Conservation (phyloP, 1,139 yeast species). For the Saccharomyces hybrid region DNA sequence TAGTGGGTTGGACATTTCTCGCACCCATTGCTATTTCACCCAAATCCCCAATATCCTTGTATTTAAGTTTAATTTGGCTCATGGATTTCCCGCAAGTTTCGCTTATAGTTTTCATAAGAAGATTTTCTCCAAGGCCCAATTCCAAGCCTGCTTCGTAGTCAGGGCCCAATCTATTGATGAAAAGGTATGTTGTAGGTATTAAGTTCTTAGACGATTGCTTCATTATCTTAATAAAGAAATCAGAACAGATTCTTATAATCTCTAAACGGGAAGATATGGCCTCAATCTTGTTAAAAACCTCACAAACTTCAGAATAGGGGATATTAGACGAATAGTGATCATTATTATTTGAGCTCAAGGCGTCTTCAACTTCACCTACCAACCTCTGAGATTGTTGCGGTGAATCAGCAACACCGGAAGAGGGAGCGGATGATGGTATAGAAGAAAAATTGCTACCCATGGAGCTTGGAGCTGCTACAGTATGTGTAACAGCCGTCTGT, state of each 20-base stretch:
- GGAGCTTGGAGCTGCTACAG: not conserved
- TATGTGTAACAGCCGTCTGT: not conserved
- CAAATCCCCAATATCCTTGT: constrained; percentile 76
- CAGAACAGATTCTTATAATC: constrained; percentile 66
- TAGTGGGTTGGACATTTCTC: constrained; percentile 77
- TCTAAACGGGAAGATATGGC: constrained; percentile 73
- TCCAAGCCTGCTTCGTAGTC: constrained; percentile 87
- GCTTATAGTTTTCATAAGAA: constrained; percentile 78
- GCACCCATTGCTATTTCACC: constrained; percentile 86
- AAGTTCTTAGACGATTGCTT: constrained; percentile 51
- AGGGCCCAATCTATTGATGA: constrained; percentile 86
- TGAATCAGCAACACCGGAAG: not conserved
- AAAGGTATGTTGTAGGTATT: constrained; percentile 68
- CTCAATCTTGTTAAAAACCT: constrained; percentile 70
- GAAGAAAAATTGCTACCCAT: not conserved
- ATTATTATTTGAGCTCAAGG: not conserved
- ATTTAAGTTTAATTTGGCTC: constrained; percentile 64
- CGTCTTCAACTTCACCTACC: not conserved
- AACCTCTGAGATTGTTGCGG: not conserved
- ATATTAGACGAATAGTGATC: constrained; percentile 10
- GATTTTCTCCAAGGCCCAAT: constrained; percentile 84
- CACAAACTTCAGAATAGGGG: constrained; percentile 57
- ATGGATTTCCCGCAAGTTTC: constrained; percentile 83
- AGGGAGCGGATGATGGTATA: not conserved
- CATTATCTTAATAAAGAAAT: constrained; percentile 59